These are phyloP conservation scores for Phylloporus sp. DNA, from an alignment of 768 basidiomycete species.

Conservation along the genomic window DNA sequence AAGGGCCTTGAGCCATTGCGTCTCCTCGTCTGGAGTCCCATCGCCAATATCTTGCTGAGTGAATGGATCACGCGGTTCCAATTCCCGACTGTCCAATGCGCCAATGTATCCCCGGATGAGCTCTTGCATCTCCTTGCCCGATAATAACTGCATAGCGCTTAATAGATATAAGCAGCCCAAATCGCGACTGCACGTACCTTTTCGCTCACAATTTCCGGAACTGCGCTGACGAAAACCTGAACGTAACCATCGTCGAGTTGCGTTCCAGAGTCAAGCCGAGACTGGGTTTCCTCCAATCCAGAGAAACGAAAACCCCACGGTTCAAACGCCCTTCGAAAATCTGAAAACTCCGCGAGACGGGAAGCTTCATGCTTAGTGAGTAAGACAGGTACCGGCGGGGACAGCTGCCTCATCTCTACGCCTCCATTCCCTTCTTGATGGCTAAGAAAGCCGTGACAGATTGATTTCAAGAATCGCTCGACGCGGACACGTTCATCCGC, in stretches of 20 bases:
- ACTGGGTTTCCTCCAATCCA: conserved; percentile 28
- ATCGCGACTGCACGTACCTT: conserved; percentile 42
- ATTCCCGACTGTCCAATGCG: conserved; percentile 50
- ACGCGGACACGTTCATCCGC: conserved; percentile 96
- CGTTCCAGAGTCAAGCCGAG: conserved; percentile 17
- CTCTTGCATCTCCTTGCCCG: conserved; percentile 69
- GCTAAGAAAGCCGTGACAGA: conserved; percentile 66
- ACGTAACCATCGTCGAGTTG: conserved; percentile 39
- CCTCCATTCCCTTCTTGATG: conserved; percentile 35
- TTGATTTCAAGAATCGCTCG: conserved; percentile 69
- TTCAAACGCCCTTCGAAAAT: conserved; percentile 46
- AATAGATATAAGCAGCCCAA: not conserved
- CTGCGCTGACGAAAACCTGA: conserved; percentile 59
- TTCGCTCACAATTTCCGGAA: conserved; percentile 70
- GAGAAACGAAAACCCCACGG: conserved; percentile 70
- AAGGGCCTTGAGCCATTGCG: conserved; percentile 64
- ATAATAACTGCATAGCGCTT: conserved; percentile 46
- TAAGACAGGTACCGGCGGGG: conserved; percentile 56
- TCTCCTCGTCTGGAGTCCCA: conserved; percentile 18
- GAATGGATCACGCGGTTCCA: conserved; percentile 15
- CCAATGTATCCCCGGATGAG: conserved; percentile 72
- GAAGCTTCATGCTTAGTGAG: conserved; percentile 63
- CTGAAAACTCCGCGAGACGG: conserved; percentile 40
- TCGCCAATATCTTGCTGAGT: conserved; percentile 9
- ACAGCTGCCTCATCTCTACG: conserved; percentile 42